Evolutionary conservation across 2,329 filamentous ascomycete species (phyloP), one percentile per base, ranked within the genome.

Genomic region (Knoxdaviesia capensis): DNA sequence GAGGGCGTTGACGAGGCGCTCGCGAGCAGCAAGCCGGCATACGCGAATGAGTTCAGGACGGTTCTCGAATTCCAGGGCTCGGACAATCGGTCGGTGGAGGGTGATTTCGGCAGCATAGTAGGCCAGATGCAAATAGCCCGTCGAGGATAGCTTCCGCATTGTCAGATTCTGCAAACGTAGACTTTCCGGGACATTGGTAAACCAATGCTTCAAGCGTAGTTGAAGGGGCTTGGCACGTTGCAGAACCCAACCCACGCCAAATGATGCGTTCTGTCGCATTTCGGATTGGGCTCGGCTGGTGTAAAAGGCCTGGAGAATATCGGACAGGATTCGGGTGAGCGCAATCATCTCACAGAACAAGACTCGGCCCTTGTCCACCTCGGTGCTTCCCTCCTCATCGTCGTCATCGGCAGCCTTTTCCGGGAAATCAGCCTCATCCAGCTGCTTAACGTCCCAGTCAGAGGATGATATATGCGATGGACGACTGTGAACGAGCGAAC

Each of bases 401-500:
- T 53, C 49, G 36, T 56, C 53, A 35, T 49, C 48, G 6, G 47
- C 46, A 4, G 45, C 47, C 20, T 47, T 49, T 41, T 54, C 52
- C 29, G 52, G 50, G 35, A 52, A 51, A 39, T 54, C 52, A 36
- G 49, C 45, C 6, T 40, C 35, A 5, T 41, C 42, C 7, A 50
- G 46, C 30, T 46, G 45, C 34, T 40, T 55, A 4, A 71, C 62
- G 31, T 61, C 62, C 69, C 69, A 73, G 46, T 73, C 68, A 9
- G 58, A 57, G 3, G 56, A 51, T 6, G 59, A 59, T 39, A 72
- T 65, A 44, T 69, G 62, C 10, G 63, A 65, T 28, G 65, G 66
- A 37, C 69, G 60, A 6, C 69, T 69, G 49, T 68, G 64, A 7
- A 68, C 63, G 31, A 71, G 53, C 4, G 65, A 61, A 4, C 65